Conservation (phyloP, 2,329 filamentous ascomycete genomes). For the Neofusicoccum cordaticola region DNA sequence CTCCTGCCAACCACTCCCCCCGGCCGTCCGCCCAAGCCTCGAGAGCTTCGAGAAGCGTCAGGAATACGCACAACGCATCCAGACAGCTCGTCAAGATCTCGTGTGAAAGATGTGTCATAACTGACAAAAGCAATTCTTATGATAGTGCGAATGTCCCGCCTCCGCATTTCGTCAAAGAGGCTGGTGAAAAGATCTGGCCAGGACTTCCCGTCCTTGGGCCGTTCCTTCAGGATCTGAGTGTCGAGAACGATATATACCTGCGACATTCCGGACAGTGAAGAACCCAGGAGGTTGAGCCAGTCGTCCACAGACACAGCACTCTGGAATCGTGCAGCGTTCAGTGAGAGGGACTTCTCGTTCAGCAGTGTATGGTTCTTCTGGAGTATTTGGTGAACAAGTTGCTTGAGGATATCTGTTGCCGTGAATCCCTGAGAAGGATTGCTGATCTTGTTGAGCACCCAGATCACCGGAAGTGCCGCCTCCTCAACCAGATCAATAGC, state of each 20-base stretch:
- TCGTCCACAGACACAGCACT: neutral
- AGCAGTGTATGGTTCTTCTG: constrained; percentile 5
- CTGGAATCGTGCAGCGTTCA: constrained; percentile 8
- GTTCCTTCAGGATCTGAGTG: neutral
- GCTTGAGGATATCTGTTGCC: neutral
- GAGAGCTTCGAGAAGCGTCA: too few relatives aligned
- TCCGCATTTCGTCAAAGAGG: neutral
- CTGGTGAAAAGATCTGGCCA: neutral
- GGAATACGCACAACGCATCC: too few relatives aligned
- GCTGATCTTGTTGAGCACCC: neutral
- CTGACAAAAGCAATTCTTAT: neutral
- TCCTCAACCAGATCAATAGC: neutral
- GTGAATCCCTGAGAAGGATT: neutral
- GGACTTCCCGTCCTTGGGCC: neutral
- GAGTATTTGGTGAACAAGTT: constrained; percentile 7
- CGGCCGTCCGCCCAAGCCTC: too few relatives aligned
- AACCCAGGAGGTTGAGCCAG: constrained; percentile 12
- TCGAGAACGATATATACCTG: constrained; percentile 7
- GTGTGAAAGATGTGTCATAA: neutral
- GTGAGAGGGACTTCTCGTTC: neutral
- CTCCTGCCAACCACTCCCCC: too few relatives aligned
- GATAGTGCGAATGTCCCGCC: neutral
- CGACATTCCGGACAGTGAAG: neutral
- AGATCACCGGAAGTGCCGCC: neutral
- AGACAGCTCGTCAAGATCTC: too few relatives aligned